A percentile compares a stretch with the other conserved stretches of the same genome.
Evolutionary conservation across 2,329 filamentous ascomycete species (phyloP).

Genomic region (Fusarium nematophilum): DNA sequence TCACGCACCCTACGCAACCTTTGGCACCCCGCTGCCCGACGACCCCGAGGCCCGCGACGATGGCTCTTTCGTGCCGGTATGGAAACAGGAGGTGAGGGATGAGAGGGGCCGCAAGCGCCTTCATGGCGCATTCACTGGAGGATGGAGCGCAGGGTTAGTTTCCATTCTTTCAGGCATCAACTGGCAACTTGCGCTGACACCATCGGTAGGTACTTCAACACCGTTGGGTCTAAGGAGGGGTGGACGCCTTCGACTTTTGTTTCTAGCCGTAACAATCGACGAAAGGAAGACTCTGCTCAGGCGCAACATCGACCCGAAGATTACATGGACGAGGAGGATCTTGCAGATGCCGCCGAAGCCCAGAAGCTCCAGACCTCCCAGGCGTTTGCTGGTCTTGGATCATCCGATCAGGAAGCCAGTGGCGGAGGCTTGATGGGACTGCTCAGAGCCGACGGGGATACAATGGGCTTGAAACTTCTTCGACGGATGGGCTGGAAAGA

Average conservation of each 20-base stretch:
- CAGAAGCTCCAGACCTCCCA: conserved; percentile 78
- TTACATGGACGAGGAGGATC: conserved; percentile 98
- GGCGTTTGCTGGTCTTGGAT: conserved; percentile 81
- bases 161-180: background rate
- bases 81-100: conserved; percentile 98
- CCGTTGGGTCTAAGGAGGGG: conserved; percentile 97
- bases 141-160: conserved; percentile 91
- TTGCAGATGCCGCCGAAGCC: conserved; percentile 85
- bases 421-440: conserved; percentile 74
- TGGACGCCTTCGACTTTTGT: conserved; percentile 95
- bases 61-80: conserved; percentile 92
- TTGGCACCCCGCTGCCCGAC: conserved; percentile 86
- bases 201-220: conserved; percentile 86
- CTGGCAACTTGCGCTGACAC: conserved; percentile 20
- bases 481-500: conserved; percentile 96
- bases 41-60: conserved; percentile 85
- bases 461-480: conserved; percentile 86
- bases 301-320: conserved; percentile 80
- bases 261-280: conserved; percentile 84
- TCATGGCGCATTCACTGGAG: conserved; percentile 96
- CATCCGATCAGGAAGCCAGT: conserved; percentile 67
- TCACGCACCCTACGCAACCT: conserved; percentile 79
- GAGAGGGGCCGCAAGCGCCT: conserved; percentile 90
- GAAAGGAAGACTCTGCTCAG: conserved; percentile 69
- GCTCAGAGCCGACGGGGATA: conserved; percentile 79